Percentiles rank a stretch among this genome's conserved stretches.
Evolutionary conservation across 192 early-diverging fungal genomes (phyloP).

Genomic region (Umbelopsis vinacea): DNA sequence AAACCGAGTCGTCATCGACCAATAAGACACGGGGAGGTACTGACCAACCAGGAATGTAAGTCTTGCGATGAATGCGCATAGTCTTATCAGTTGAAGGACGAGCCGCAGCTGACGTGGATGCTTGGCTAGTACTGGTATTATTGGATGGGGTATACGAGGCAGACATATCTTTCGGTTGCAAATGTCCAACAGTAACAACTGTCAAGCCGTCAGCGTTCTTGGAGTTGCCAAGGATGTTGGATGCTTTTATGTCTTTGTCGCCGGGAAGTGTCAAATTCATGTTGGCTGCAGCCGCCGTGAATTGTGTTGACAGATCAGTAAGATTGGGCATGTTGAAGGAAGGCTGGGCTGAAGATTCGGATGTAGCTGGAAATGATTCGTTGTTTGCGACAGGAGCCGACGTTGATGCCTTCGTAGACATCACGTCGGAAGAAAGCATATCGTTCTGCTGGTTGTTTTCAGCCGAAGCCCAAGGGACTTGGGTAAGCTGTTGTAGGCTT

Average conservation of each 20-base stretch:
- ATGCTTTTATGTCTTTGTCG: neutral
- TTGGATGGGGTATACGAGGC: slow-evolving; percentile 6
- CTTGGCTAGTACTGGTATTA: neutral
- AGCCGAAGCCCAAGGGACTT: slow-evolving; percentile 11
- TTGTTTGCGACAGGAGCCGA: neutral
- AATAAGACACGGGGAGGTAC: slow-evolving; percentile 56
- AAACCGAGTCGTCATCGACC: slow-evolving; percentile 73
- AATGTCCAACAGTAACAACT: slow-evolving; percentile 30
- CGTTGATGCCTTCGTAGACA: neutral
- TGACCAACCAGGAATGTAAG: slow-evolving; percentile 31
- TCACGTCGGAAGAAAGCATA: neutral
- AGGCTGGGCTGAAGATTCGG: neutral
- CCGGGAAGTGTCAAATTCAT: slow-evolving; percentile 29
- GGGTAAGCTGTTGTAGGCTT: slow-evolving; percentile 20
- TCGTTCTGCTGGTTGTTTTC: neutral
- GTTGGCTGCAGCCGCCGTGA: slow-evolving; percentile 17
- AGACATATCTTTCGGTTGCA: slow-evolving; percentile 28
- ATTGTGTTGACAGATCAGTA: neutral
- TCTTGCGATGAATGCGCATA: slow-evolving; percentile 31
- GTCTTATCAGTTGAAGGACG: slow-evolving; percentile 29
- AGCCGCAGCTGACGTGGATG: neutral
- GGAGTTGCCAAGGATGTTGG: neutral
- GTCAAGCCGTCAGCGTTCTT: slow-evolving; percentile 21
- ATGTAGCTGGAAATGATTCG: neutral
- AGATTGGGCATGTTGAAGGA: neutral